These are phyloP conservation scores for Penicillium sp. DNA, from an alignment of 2,329 filamentous ascomycete genomes.

Conservation along the genomic window DNA sequence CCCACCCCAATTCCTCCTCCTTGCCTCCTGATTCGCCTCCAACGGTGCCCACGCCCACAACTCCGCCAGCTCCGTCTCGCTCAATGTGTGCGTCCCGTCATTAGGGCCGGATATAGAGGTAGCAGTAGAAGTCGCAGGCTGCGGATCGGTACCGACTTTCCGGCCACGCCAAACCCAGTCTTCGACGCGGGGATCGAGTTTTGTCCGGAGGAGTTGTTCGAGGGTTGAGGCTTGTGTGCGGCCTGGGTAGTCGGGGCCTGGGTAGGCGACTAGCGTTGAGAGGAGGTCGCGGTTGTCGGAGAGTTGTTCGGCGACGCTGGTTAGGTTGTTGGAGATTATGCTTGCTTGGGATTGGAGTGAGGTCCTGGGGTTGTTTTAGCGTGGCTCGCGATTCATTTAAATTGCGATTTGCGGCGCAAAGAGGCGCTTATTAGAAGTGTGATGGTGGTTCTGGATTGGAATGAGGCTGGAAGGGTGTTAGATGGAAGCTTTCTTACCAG, in stretches of 20 bases:
- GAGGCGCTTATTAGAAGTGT: too few relatives aligned
- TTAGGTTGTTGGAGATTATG: conserved; percentile 68
- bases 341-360: conserved; percentile 68
- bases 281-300: conserved; percentile 65
- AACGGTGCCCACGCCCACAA: conserved; percentile 58
- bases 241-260: conserved; percentile 69
- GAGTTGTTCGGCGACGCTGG: conserved; percentile 62
- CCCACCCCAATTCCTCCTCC: conserved; percentile 54
- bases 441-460: too few relatives aligned
- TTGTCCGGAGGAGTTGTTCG: conserved; percentile 71
- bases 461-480: background rate
- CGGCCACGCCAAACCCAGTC: conserved; percentile 65
- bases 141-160: conserved; percentile 33
- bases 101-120: background rate
- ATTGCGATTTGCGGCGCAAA: too few relatives aligned
- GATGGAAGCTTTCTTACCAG: conserved; percentile 50
- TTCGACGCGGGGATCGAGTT: conserved; percentile 73
- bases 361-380: too few relatives aligned
- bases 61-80: conserved; percentile 51
- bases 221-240: conserved; percentile 61
- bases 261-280: conserved; percentile 67
- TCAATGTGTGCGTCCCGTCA: conserved; percentile 27
- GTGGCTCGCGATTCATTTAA: too few relatives aligned
- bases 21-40: conserved; percentile 46
- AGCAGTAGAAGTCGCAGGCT: background rate